These are phyloP conservation scores for Annulohypoxylon stygium DNA, from an alignment of 495 filamentous ascomycete genomes.

Conservation along the genomic window DNA sequence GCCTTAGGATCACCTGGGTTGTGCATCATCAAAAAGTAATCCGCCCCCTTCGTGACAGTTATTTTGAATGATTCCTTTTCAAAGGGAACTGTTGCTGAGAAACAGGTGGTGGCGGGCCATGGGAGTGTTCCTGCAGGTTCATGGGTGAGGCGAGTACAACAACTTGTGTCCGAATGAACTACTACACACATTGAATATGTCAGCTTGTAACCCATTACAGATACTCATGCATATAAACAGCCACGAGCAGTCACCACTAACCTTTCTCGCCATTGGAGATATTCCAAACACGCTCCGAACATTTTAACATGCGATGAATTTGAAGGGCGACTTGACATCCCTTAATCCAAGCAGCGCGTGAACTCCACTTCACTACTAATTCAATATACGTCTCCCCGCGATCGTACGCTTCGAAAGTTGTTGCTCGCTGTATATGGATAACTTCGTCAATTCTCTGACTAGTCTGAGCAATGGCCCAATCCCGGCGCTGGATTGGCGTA, in stretches of 20 bases:
- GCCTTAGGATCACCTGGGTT: background rate
- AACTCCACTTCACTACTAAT: background rate
- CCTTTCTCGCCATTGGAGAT: background rate
- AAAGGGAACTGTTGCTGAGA: background rate
- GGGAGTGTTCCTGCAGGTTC: background rate
- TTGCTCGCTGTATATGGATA: background rate
- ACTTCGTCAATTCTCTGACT: constrained; percentile 17
- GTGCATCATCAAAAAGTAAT: background rate
- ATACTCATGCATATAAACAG: background rate
- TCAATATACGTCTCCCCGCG: background rate
- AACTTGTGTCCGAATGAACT: background rate
- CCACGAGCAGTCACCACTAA: background rate
- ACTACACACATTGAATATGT: background rate
- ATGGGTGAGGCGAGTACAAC: background rate
- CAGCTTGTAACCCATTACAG: background rate
- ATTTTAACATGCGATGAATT: constrained; percentile 7
- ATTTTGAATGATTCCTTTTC: background rate
- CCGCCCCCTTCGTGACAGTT: background rate
- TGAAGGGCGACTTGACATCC: background rate
- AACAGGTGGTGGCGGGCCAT: background rate
- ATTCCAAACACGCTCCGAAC: background rate
- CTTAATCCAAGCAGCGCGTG: background rate
- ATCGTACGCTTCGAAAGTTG: background rate
- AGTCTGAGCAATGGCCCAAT: background rate
- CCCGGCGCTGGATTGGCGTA: background rate